These are phyloP conservation scores for Mollisiaceae sp. DNA, from an alignment of 2,329 filamentous ascomycete genomes.

Conservation along the genomic window DNA sequence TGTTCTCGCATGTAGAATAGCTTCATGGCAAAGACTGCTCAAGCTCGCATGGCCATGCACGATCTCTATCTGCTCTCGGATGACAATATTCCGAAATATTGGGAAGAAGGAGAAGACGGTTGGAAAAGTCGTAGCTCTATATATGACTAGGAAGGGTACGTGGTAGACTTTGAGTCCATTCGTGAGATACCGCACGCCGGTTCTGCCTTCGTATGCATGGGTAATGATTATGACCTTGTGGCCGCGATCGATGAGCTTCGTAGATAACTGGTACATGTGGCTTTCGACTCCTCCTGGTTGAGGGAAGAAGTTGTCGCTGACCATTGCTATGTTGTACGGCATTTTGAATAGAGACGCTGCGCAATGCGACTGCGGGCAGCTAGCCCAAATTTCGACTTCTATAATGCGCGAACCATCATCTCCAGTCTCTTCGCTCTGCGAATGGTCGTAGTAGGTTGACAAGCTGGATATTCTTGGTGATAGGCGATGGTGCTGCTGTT, in stretches of 20 bases:
- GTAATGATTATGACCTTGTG: slow-evolving; percentile 99
- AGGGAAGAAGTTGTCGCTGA: slow-evolving; percentile 99
- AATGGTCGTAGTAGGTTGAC: neutral
- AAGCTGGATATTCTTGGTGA: neutral
- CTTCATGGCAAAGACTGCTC: slow-evolving; percentile 92
- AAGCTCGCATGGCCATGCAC: slow-evolving; percentile 97
- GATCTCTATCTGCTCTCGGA: slow-evolving; percentile 94
- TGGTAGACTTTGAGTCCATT: slow-evolving; percentile 99
- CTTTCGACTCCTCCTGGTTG: slow-evolving; percentile 96
- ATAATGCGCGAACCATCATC: neutral
- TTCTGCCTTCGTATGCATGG: slow-evolving; percentile 89
- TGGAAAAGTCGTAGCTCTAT: slow-evolving; percentile 90
- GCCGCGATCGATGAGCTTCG: slow-evolving; percentile 94
- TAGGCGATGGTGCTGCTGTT: neutral
- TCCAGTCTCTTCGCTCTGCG: neutral
- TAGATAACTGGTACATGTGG: slow-evolving; percentile 97
- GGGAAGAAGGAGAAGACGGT: slow-evolving; percentile 99
- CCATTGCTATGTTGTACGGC: slow-evolving; percentile 79
- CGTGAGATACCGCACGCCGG: slow-evolving; percentile 91
- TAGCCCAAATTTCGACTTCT: neutral
- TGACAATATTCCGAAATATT: slow-evolving; percentile 93
- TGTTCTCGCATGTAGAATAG: slow-evolving; percentile 89
- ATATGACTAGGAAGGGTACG: slow-evolving; percentile 94
- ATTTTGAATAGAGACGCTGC: slow-evolving; percentile 30
- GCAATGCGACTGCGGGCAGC: neutral